Base-by-base conservation (phyloP, 495 filamentous ascomycete genomes). In the Xylaria cubensis region DNA sequence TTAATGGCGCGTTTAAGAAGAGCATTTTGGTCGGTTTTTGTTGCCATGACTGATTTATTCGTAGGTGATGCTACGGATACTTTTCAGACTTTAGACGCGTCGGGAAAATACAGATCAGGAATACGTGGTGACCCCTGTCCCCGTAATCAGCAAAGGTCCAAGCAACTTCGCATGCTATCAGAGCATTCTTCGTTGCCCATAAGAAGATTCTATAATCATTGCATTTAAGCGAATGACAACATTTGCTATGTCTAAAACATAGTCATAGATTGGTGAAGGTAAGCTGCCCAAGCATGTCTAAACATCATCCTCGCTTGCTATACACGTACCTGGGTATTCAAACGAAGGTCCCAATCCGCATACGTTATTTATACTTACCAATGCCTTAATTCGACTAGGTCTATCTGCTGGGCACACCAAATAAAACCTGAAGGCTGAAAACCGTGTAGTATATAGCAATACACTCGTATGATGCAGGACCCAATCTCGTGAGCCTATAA, bases 1-100 rank as follows among this genome's bases (percentile, higher is more conserved):
- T 66, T 41, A 5, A 72, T 59, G 8, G 51, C 62, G 17, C 61
- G 50, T 41, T 0, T 39, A 46, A 72, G 42, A 24, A 24, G 26
- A 29, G 21, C 62, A n/a, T 44, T 24, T 59, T 48, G 29, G 26
- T 9, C 29, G 8, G 24, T 1, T 21, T 42, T 17, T 26, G 42
- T 59, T 53, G 53, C 26, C 53, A 72, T 67, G 1, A 36, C 67
- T 7, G 4, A 15, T 39, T 3, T 3, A 26, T 17, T 26, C 17
- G 0, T n/a, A 29, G 44, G 24, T 32, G 41, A 46, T 61, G 36
- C 10, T 44, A 21, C 7, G 15, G 50, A 32, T 42, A 44, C 21
- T 12, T 3, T 44, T 19, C 48, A 10, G 12, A 26, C 13, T 15
- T 15, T 0, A 39, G 48, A 41, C 63, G 63, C 19, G 42, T 13